These are phyloP conservation scores for Russula olivacea DNA, from an alignment of 768 basidiomycete species.

Conservation along the genomic window DNA sequence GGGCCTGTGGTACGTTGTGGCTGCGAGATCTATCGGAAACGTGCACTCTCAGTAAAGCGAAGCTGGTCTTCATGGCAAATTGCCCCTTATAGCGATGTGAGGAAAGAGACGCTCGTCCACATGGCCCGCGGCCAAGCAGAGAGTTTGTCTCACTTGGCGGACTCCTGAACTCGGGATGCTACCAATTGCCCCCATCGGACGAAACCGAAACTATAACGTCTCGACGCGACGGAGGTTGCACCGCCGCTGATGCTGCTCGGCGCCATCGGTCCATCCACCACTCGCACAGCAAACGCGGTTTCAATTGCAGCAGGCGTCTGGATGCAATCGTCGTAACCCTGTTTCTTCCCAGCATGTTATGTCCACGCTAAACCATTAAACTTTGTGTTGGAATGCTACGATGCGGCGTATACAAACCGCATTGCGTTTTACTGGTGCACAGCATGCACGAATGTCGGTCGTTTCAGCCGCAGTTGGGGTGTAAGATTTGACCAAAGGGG, in stretches of 20 bases:
- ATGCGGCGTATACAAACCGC: neutral
- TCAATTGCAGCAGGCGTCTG: neutral
- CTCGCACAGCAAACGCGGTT: neutral
- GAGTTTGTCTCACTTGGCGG: neutral
- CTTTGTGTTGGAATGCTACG: neutral
- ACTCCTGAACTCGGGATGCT: neutral
- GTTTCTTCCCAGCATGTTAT: neutral
- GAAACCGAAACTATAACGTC: conserved; percentile 6
- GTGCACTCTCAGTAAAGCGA: neutral
- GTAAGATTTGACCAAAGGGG: neutral
- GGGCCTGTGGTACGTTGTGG: neutral
- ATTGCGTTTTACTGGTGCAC: neutral
- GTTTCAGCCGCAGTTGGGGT: neutral
- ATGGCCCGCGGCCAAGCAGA: neutral
- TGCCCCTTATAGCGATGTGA: neutral
- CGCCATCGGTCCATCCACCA: neutral
- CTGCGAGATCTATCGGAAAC: neutral
- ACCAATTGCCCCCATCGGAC: neutral
- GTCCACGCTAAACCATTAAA: neutral
- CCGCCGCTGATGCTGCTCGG: conserved; percentile 17
- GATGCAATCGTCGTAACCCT: neutral
- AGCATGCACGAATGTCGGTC: neutral
- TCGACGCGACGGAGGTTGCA: conserved; percentile 3
- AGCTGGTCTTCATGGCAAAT: conserved; percentile 15
- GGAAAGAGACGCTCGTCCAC: neutral